Percentiles rank a stretch among this genome's conserved stretches.
These are phyloP conservation scores for Meredithiella fracta DNA, from an alignment of 2,329 filamentous ascomycete species.

Conservation along the genomic window DNA sequence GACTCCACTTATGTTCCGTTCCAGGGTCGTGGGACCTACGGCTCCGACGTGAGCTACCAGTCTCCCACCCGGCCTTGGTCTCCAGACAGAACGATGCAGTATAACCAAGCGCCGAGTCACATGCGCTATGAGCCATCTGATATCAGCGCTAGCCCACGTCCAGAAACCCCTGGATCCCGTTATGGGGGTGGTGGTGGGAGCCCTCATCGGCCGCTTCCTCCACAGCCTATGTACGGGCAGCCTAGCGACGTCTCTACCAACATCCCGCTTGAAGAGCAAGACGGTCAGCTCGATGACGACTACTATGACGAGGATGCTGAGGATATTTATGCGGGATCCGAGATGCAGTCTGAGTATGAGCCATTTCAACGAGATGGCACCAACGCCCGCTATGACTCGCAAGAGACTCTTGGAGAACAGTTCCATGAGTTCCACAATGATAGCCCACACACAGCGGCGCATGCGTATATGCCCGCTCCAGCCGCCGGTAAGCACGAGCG, in stretches of 20 bases:
- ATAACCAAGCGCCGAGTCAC: conserved; percentile 53
- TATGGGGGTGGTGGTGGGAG: conserved; percentile 54
- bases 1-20: conserved; percentile 48
- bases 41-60: conserved; percentile 18
- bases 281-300: conserved; percentile 19
- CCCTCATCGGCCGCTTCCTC: conserved; percentile 71
- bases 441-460: conserved; percentile 17
- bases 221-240: conserved; percentile 64
- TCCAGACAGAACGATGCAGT: conserved; percentile 41
- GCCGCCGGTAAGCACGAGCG: conserved; percentile 71
- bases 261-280: conserved; percentile 39
- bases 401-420: conserved; percentile 33
- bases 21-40: conserved; percentile 25
- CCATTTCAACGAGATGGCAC: conserved; percentile 19
- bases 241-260: conserved; percentile 45
- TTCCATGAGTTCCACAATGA: conserved; percentile 3
- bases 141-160: conserved; percentile 74
- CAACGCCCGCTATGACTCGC: conserved; percentile 37
- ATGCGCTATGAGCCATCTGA: conserved; percentile 73
- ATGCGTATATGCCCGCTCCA: conserved; percentile 16
- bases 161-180: conserved; percentile 74
- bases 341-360: conserved; percentile 20
- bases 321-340: conserved; percentile 28
- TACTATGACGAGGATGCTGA: conserved; percentile 55
- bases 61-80: conserved; percentile 46